Evolutionary conservation across 768 basidiomycete species (phyloP), one percentile per base, ranked within the genome.

Genomic region (Boletus sp.): DNA sequence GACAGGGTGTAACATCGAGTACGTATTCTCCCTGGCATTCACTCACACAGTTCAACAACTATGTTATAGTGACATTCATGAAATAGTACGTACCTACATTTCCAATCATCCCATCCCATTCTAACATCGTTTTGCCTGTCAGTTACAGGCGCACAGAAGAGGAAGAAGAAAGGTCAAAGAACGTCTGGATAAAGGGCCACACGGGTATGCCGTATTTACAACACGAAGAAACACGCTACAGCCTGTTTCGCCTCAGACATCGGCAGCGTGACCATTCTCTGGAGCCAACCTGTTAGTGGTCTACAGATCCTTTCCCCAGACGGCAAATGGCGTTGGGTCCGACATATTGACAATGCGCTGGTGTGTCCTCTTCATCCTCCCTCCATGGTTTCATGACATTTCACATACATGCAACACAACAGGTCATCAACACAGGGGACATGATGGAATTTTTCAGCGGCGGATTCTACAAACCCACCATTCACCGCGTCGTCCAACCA

Each of bases 341-440:
- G 75, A 47, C 83, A 85, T 56, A 74, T 84, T 15, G 80, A 83
- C 17, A 82, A 85, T 58, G 83, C 82, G 0, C 66, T 85, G 15
- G 83, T 84, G 50, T n/a, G 75, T 57, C 35, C 7, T 10, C 6
- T 11, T n/a, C 12, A 33, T 33, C 44, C 20, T 7, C 14, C 14
- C 3, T 28, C 28, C 36, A 24, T 30, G 24, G 28, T 35, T 28
- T 17, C 18, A 20, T 24, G 12, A 40, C 10, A 36, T 28, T 15
- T 29, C 8, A 29, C 9, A 24, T 15, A 29, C 24, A 24, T 24
- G 24, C 14, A 29, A 17, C 28, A 45, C 4, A 10, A 24, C 30
- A 85, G 85, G 77, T 83, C 12, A 74, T 87, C 47, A 86, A 86
- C 55, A 77, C 79, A 0, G 84, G 84, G 12, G 84, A 86, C 55